A percentile compares a stretch with the other conserved stretches of the same genome.
phyloP scores from a whole-genome alignment of 371 early-diverging fungal genomes.

The Mortierella sp. region DNA sequence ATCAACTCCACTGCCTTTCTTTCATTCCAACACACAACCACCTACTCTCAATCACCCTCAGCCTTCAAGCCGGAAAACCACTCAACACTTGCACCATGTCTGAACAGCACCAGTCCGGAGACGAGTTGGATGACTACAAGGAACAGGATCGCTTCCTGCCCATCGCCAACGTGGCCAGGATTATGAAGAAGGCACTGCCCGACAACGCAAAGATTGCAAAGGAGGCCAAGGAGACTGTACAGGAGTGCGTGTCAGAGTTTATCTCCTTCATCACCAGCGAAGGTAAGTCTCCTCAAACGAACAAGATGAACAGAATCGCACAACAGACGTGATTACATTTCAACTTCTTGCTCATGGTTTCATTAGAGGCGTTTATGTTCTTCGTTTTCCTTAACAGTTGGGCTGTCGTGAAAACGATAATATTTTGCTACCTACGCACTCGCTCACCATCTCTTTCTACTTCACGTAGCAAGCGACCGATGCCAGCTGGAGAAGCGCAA shows the following conservation, averaged over 20 bases:
- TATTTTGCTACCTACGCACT: background rate
- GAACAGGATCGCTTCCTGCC: slow-evolving; percentile 99
- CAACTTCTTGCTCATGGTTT: background rate
- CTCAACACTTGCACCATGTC: slow-evolving; percentile 33
- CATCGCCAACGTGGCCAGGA: slow-evolving; percentile 93
- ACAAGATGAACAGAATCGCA: too few species aligned
- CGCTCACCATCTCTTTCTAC: background rate
- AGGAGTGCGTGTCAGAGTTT: slow-evolving; percentile 99
- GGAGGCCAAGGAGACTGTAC: slow-evolving; percentile 99
- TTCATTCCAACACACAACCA: background rate
- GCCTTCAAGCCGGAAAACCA: background rate
- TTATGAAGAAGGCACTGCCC: slow-evolving; percentile 99
- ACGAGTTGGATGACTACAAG: slow-evolving; percentile 73
- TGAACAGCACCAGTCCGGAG: slow-evolving; percentile 56
- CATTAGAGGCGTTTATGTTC: too few species aligned
- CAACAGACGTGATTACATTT: background rate
- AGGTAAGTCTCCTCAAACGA: slow-evolving; percentile 57
- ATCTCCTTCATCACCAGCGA: slow-evolving; percentile 99
- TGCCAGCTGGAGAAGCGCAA: slow-evolving; percentile 98
- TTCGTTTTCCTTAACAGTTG: background rate
- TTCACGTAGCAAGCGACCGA: slow-evolving; percentile 87
- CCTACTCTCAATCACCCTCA: background rate
- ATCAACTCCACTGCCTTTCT: background rate
- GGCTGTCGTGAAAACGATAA: too few species aligned
- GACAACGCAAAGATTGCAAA: slow-evolving; percentile 99